phyloP scores from a whole-genome alignment of 106 monocot species.

The Apostasia shenzhenica region DNA sequence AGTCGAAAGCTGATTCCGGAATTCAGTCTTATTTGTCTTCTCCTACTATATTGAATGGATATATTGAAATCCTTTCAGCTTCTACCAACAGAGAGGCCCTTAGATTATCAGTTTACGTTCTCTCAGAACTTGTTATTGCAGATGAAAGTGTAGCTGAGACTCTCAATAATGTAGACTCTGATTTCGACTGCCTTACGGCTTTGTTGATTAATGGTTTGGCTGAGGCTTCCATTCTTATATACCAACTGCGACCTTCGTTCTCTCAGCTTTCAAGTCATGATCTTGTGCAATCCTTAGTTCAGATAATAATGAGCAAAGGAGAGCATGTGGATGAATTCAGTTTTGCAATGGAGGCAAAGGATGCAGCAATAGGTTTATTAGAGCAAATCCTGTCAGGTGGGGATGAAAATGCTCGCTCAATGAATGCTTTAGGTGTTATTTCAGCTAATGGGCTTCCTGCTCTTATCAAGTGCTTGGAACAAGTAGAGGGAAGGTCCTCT shows the following conservation, averaged over 20 bases:
- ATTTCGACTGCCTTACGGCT: slow-evolving; percentile 30
- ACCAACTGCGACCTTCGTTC: slow-evolving; percentile 27
- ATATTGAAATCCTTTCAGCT: slow-evolving; percentile 40
- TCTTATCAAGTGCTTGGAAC: slow-evolving; percentile 29
- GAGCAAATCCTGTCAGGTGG: slow-evolving; percentile 33
- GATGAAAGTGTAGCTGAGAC: slow-evolving; percentile 30
- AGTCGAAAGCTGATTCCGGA: slow-evolving; percentile 14
- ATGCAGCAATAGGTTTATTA: slow-evolving; percentile 31
- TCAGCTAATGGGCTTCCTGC: slow-evolving; percentile 35
- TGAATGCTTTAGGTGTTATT: slow-evolving; percentile 32
- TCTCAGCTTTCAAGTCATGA: slow-evolving; percentile 28
- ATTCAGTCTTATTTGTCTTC: slow-evolving; percentile 27
- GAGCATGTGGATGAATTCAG: slow-evolving; percentile 17
- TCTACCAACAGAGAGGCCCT: slow-evolving; percentile 36
- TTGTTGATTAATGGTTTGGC: slow-evolving; percentile 37
- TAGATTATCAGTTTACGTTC: slow-evolving; percentile 26
- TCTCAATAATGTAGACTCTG: slow-evolving; percentile 18
- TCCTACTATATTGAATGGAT: slow-evolving; percentile 33
- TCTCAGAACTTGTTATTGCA: slow-evolving; percentile 25
- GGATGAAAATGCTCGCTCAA: slow-evolving; percentile 24
- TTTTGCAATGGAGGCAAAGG: slow-evolving; percentile 29
- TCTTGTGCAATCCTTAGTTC: slow-evolving; percentile 32
- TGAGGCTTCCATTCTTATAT: slow-evolving; percentile 34
- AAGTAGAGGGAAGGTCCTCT: slow-evolving; percentile 23
- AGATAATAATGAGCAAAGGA: slow-evolving; percentile 27